Base-by-base conservation (phyloP, 345 rosid genomes). In the Pseudoturritis turrita region DNA sequence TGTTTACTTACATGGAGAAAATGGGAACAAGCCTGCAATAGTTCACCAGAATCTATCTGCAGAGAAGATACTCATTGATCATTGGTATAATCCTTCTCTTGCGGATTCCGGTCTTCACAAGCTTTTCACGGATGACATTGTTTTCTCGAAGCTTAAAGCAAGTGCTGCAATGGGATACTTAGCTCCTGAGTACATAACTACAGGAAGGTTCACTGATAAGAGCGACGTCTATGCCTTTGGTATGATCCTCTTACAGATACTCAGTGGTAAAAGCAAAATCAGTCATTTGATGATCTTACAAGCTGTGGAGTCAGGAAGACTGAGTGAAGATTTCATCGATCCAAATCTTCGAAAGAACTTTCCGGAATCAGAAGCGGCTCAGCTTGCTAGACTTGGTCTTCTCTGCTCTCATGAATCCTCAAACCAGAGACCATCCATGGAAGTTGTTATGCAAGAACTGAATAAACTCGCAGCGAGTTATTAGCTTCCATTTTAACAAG, bases 131-230 rank as follows among this genome's bases (percentile, higher is more conserved):
- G 96, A 95, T 22, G 99, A 95, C 45, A 80, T 91, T 2, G 86
- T 95, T 45, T 95, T 88, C 87, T 92, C 99, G 6, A 83, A 71
- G 69, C 92, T 95, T 45, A 95, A 95, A 82, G 96, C 90, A 40
- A 88, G 96, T 65, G 99, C 99, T 70, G 99, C 97, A 52, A 91
- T 88, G 96, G 99, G 99, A 71, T 95, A 95, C 83, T 84, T 95
- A 40, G 96, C 94, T 65, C 99, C 99, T 5, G 99, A 95, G 71
- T 95, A 95, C 71, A 85, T 91, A 36, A 85, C 84, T 26, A 94
- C 98, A 0, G 99, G 99, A 43, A 86, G 86, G 19, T 88, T 89
- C 79, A 95, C 98, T 2, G 98, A 92, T 59, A 89, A 92, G 82
- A 89, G 91, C 5, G 99, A 95, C 2, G 82, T 89, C 2, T 95